Base-by-base conservation (phyloP, 225 moss, liverwort and hornwort genomes). In the Polytrichum commune region DNA sequence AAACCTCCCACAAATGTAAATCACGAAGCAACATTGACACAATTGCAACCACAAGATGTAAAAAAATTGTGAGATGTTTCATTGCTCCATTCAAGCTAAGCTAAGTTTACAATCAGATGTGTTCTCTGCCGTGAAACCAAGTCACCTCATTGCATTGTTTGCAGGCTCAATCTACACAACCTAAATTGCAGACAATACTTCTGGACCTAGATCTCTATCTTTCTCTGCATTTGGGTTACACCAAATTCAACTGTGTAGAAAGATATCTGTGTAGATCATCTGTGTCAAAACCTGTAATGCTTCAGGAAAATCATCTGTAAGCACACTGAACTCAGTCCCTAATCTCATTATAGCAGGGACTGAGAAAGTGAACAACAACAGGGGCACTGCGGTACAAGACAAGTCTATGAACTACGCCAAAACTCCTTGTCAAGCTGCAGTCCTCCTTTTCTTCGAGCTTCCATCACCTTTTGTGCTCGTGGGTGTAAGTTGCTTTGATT, bases 381-480 rank as follows among this genome's bases (percentile, higher is more conserved):
- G 13, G 46, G 46, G 10, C 38, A 38, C 3, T 13, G 46, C 13
- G 4, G 3, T 46, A 46, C 46, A 46, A 46, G 16, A 46, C 46
- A 46, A 46, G 60, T 9, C n/a, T 23, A n/a, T 60, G 9, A n/a
- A 60, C 7, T n/a, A n/a, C 22, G 0, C 22, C 16, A 16, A 7
- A 60, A 23, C 18, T 63, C n/a, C 23, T 66, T 23, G 54, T 69
- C 64, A 69, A 26, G 27, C 55, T 8, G 19, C 55, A 0, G 27
- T 54, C 27, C 54, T 70, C 24, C 28, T 57, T 35, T 70, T 70
- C 60, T 30, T 70, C 22, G 28, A 57, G 29, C 57, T 58, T 18
- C 18, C 29, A 18, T 70, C 29, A 13, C 4, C 33, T 70, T 70
- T 70, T 30, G 20, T 57, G 33, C 60, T 33, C 1, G 60, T 30